phyloP scores from a whole-genome alignment of 805 yeast genomes.

The Saccharomycopsis javanensis region DNA sequence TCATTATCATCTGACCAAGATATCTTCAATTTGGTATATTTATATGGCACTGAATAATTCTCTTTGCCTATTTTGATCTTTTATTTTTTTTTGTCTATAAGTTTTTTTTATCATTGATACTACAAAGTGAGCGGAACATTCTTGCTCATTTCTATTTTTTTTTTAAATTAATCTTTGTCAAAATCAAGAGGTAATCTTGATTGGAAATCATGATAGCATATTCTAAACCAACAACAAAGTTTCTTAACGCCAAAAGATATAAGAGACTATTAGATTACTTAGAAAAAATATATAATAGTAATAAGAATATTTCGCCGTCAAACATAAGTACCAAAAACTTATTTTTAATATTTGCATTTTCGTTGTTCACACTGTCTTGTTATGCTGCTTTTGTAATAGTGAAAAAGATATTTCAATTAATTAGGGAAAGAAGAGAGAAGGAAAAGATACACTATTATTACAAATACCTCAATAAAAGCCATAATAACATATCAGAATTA shows the following conservation, averaged over 20 bases:
- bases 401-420: constrained; percentile 4
- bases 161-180: no score
- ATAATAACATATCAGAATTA: neutral
- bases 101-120: no score
- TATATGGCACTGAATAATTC: no score
- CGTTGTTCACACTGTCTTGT: constrained; percentile 8
- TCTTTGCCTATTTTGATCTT: no score
- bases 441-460: constrained; percentile 15
- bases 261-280: neutral
- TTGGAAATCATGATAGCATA: neutral
- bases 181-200: no score
- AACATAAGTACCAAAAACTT: constrained; percentile 8
- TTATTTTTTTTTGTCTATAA: no score
- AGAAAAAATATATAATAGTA: neutral
- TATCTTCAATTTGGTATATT: no score
- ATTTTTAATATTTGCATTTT: constrained; percentile 10
- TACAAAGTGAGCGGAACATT: no score
- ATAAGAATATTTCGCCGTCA: neutral
- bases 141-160: no score
- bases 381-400: constrained; percentile 13
- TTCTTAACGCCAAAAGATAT: neutral
- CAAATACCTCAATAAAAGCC: constrained; percentile 1
- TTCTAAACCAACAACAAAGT: constrained; percentile 1
- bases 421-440: constrained; percentile 13
- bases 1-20: no score